These are phyloP conservation scores for Phytophthora pini DNA, from an alignment of 352 stramenopile species.

Conservation along the genomic window DNA sequence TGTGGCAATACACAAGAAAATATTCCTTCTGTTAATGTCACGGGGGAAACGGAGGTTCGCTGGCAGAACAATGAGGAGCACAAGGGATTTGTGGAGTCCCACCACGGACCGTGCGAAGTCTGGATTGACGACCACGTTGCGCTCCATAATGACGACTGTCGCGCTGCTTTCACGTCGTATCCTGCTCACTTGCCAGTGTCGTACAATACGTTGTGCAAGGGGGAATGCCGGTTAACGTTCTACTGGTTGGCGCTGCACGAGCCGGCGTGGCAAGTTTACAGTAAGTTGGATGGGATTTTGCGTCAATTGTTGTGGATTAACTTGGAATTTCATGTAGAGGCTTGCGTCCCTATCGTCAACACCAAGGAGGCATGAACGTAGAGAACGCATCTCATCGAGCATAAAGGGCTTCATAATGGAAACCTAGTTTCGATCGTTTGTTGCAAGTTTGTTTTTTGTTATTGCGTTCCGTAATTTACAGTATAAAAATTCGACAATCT, in stretches of 20 bases:
- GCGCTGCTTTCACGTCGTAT: slow-evolving; percentile 39
- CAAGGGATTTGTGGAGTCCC: slow-evolving; percentile 51
- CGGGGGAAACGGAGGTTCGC: slow-evolving; percentile 20
- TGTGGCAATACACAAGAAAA: slow-evolving; percentile 42
- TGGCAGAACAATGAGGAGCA: slow-evolving; percentile 53
- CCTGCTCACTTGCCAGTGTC: slow-evolving; percentile 41
- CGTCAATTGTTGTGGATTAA: slow-evolving; percentile 1
- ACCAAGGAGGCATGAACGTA: neutral
- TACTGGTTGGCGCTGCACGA: slow-evolving; percentile 60
- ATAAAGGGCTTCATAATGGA: neutral
- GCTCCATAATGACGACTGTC: slow-evolving; percentile 49
- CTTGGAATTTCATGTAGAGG: slow-evolving; percentile 11
- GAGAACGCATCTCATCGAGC: neutral
- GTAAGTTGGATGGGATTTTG: slow-evolving; percentile 5
- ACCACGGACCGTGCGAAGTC: slow-evolving; percentile 61
- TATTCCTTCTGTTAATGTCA: slow-evolving; percentile 38
- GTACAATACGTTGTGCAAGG: slow-evolving; percentile 38
- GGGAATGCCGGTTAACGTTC: slow-evolving; percentile 53
- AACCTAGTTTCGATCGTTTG: no score
- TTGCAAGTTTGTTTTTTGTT: neutral
- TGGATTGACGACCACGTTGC: slow-evolving; percentile 52
- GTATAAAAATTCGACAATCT: no score
- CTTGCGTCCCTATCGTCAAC: slow-evolving; percentile 16
- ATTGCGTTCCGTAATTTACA: no score
- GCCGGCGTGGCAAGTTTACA: slow-evolving; percentile 54